Conservation (phyloP, 2,329 filamentous ascomycete species). For the Aciculosporium take region DNA sequence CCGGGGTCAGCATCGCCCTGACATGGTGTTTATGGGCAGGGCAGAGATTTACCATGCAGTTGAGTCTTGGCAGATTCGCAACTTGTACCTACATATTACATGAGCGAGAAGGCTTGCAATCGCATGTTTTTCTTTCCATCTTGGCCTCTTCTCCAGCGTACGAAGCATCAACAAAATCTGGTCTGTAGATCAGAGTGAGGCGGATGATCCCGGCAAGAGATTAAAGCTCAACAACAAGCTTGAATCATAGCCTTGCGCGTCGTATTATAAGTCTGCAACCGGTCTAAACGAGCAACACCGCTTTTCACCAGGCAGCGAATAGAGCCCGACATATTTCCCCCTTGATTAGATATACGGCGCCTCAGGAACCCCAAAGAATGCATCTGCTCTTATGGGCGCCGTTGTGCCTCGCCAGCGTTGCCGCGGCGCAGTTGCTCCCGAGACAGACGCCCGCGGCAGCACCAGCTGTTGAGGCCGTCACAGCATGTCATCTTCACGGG, state of each 20-base stretch:
- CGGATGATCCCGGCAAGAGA: not conserved
- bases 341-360: too few relatives aligned
- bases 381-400: not conserved
- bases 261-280: not conserved
- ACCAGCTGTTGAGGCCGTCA: constrained; percentile 22
- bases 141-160: not conserved
- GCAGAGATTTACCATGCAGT: not conserved
- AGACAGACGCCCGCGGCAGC: constrained; percentile 15
- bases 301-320: not conserved
- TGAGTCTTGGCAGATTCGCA: not conserved
- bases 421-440: constrained; percentile 13
- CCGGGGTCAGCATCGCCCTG: not conserved
- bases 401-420: constrained; percentile 4
- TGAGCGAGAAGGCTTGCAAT: not conserved
- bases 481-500: constrained; percentile 28
- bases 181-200: not conserved
- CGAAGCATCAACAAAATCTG: not conserved
- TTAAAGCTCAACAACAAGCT: constrained; percentile 3
- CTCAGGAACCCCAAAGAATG: not conserved
- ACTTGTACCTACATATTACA: not conserved
- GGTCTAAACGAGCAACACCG: too few relatives aligned
- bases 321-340: not conserved
- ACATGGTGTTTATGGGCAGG: not conserved
- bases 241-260: not conserved
- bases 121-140: not conserved